These are phyloP conservation scores for Melanopsichium pennsylvanicum DNA, from an alignment of 1,284 basidiomycete species.

Conservation along the genomic window DNA sequence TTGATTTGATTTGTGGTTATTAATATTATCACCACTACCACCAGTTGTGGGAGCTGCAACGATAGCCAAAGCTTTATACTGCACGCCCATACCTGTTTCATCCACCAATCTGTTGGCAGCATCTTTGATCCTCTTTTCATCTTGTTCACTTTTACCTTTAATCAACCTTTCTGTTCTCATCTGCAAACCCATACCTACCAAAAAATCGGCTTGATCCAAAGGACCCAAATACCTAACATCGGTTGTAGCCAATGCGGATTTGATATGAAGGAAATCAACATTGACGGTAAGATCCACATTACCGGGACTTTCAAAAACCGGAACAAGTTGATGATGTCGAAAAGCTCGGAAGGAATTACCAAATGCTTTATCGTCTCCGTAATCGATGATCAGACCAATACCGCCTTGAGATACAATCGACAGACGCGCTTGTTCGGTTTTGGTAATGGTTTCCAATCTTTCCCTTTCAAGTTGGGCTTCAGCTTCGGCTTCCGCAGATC, in stretches of 20 bases:
- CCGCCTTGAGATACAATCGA: slow-evolving; percentile 70
- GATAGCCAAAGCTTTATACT: slow-evolving; percentile 71
- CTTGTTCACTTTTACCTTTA: slow-evolving; percentile 69
- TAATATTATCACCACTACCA: neutral
- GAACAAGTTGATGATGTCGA: slow-evolving; percentile 83
- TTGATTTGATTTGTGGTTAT: too few species aligned
- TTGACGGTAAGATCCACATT: slow-evolving; percentile 91
- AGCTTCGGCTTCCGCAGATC: slow-evolving; percentile 17
- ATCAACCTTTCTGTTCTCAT: slow-evolving; percentile 73
- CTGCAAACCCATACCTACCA: slow-evolving; percentile 72
- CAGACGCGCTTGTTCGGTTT: slow-evolving; percentile 17
- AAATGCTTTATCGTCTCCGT: slow-evolving; percentile 79
- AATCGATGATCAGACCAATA: slow-evolving; percentile 86
- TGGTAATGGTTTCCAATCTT: slow-evolving; percentile 1
- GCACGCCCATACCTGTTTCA: slow-evolving; percentile 70
- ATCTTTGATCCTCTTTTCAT: slow-evolving; percentile 68
- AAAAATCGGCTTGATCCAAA: slow-evolving; percentile 76
- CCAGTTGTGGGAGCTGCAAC: slow-evolving; percentile 1
- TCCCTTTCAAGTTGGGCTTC: too few species aligned
- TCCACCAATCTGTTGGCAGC: slow-evolving; percentile 71
- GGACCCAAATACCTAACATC: slow-evolving; percentile 71
- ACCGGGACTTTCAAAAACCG: slow-evolving; percentile 85
- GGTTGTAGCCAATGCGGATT: slow-evolving; percentile 73
- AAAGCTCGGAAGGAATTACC: slow-evolving; percentile 89
- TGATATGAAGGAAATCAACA: slow-evolving; percentile 90